A percentile compares a stretch with the other conserved stretches of the same genome.
Evolutionary conservation across 2,329 filamentous ascomycete genomes (phyloP).

Genomic region (Ophiobolus disseminans): DNA sequence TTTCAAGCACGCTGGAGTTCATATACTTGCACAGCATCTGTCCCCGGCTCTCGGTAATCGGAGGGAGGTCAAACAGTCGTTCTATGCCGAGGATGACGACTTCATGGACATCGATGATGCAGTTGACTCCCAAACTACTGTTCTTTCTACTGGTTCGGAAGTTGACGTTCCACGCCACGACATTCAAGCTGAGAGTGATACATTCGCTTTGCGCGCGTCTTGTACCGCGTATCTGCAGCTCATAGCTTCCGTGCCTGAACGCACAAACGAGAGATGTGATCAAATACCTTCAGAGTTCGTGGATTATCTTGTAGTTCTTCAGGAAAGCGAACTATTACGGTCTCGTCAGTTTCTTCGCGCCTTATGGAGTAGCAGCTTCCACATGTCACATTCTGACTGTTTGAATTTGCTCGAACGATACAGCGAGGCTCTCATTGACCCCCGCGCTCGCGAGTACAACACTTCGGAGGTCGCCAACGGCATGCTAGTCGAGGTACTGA

Average conservation of each 20-base stretch:
- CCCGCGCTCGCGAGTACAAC: slow-evolving; percentile 45
- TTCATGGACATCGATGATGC: slow-evolving; percentile 72
- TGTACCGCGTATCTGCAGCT: slow-evolving; percentile 39
- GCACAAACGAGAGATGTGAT: slow-evolving; percentile 10
- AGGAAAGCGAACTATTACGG: slow-evolving; percentile 39
- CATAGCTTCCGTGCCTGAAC: slow-evolving; percentile 27
- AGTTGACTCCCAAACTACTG: slow-evolving; percentile 67
- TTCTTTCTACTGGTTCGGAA: slow-evolving; percentile 47
- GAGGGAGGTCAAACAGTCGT: slow-evolving; percentile 40
- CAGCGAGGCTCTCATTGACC: slow-evolving; percentile 41
- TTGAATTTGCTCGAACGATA: slow-evolving; percentile 39
- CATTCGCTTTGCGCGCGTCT: slow-evolving; percentile 38
- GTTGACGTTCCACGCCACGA: slow-evolving; percentile 57
- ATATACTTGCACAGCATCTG: slow-evolving; percentile 40
- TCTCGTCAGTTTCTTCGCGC: slow-evolving; percentile 38
- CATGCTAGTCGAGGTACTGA: slow-evolving; percentile 44
- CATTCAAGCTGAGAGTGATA: slow-evolving; percentile 34
- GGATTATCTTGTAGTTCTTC: slow-evolving; percentile 33
- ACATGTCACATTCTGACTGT: slow-evolving; percentile 32
- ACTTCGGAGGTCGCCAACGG: slow-evolving; percentile 48
- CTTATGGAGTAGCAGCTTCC: slow-evolving; percentile 31
- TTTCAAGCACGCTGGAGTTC: slow-evolving; percentile 42
- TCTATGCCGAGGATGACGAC: slow-evolving; percentile 54
- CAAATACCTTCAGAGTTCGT: slow-evolving; percentile 37
- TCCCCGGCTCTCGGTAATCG: slow-evolving; percentile 40